Percentiles rank a stretch among this genome's conserved stretches.
phyloP scores from a whole-genome alignment of 805 yeast species.

The Candida ulmi region DNA sequence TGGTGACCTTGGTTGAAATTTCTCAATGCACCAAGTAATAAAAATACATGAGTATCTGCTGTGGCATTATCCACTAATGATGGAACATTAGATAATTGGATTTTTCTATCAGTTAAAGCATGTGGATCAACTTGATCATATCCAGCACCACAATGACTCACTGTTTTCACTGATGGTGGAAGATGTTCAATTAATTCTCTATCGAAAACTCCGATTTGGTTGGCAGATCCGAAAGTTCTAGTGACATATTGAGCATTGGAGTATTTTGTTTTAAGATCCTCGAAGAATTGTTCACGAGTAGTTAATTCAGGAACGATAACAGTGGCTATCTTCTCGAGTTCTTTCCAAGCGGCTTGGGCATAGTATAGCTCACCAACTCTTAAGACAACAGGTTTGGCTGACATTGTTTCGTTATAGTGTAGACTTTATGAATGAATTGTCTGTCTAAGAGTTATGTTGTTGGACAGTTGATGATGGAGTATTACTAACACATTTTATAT shows the following conservation, averaged over 20 bases:
- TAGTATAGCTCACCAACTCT: slow-evolving; percentile 56
- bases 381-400: slow-evolving; percentile 51
- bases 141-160: slow-evolving; percentile 69
- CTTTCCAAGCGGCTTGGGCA: slow-evolving; percentile 66
- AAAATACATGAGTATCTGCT: slow-evolving; percentile 63
- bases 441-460: too few species aligned
- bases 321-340: slow-evolving; percentile 37
- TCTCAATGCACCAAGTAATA: slow-evolving; percentile 58
- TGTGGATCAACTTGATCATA: slow-evolving; percentile 65
- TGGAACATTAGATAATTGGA: slow-evolving; percentile 68
- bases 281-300: slow-evolving; percentile 30
- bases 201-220: slow-evolving; percentile 59
- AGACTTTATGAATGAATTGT: too few species aligned
- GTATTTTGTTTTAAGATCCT: slow-evolving; percentile 27
- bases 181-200: slow-evolving; percentile 49
- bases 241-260: slow-evolving; percentile 31
- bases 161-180: slow-evolving; percentile 46
- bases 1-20: slow-evolving; percentile 60
- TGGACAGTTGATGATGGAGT: too few species aligned
- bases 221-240: slow-evolving; percentile 49
- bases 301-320: slow-evolving; percentile 40
- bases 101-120: slow-evolving; percentile 42
- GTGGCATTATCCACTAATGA: slow-evolving; percentile 64
- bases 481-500: too few species aligned
- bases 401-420: slow-evolving; percentile 1